These are phyloP conservation scores for Aspergillus fructus DNA, from an alignment of 2,329 filamentous ascomycete genomes.

Conservation along the genomic window DNA sequence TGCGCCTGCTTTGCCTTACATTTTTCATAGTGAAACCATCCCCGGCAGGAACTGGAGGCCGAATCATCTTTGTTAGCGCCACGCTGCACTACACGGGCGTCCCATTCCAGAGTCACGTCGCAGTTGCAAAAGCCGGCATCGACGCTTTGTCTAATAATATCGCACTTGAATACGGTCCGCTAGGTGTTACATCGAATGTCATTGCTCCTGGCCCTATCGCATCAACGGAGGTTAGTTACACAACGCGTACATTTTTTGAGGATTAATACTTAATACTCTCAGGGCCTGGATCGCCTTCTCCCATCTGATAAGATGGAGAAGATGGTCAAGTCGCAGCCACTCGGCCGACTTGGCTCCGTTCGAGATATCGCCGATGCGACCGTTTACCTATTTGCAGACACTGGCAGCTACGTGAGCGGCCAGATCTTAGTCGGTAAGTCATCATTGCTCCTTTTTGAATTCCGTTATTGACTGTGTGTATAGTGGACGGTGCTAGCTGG, in stretches of 20 bases:
- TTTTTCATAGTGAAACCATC: conserved; percentile 26
- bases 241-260: not conserved
- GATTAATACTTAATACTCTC: conserved; percentile 1
- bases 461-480: not conserved
- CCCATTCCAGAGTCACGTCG: conserved; percentile 84
- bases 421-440: conserved; percentile 65
- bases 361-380: conserved; percentile 92
- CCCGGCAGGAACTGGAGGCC: conserved; percentile 65
- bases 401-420: conserved; percentile 83
- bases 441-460: too few relatives aligned
- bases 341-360: conserved; percentile 73
- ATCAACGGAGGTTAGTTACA: conserved; percentile 64
- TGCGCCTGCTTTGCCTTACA: not conserved
- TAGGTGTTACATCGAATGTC: conserved; percentile 82
- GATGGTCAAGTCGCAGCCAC: conserved; percentile 59
- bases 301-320: conserved; percentile 53
- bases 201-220: conserved; percentile 84
- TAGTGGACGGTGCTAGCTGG: conserved; percentile 45
- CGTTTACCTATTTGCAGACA: conserved; percentile 81
- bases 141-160: conserved; percentile 79
- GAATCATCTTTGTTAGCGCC: conserved; percentile 86
- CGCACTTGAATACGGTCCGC: conserved; percentile 85
- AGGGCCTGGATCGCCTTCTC: conserved; percentile 65
- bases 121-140: conserved; percentile 85
- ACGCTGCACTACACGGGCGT: conserved; percentile 88